These are phyloP conservation scores for Pythium phragmitis DNA, from an alignment of 352 stramenopile species.

Conservation along the genomic window DNA sequence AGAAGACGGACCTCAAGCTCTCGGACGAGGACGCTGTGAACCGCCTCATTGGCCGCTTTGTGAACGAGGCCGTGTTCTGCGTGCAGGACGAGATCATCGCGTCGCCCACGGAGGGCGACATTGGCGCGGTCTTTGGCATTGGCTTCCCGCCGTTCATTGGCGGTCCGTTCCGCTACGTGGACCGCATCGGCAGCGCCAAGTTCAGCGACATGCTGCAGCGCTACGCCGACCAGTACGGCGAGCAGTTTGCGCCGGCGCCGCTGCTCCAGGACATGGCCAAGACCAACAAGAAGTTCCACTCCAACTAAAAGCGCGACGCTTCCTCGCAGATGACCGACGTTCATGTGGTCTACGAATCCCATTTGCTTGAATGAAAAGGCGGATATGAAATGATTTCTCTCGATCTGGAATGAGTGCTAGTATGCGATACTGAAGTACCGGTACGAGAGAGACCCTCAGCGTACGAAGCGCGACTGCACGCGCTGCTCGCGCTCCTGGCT, in stretches of 20 bases:
- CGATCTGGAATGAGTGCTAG: too few species aligned
- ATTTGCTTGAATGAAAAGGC: too few species aligned
- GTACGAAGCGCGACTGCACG: conserved; percentile 48
- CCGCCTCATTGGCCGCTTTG: conserved; percentile 94
- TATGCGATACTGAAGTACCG: background rate
- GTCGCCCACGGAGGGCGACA: conserved; percentile 96
- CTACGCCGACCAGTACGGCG: conserved; percentile 94
- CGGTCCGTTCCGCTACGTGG: conserved; percentile 96
- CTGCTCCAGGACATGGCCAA: conserved; percentile 97
- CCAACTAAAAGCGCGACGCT: conserved; percentile 39
- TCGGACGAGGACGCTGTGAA: conserved; percentile 89
- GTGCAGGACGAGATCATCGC: conserved; percentile 98
- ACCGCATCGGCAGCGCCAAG: conserved; percentile 91
- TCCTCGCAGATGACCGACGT: background rate
- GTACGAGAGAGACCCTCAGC: background rate
- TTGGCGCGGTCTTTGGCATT: conserved; percentile 98
- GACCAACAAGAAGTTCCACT: conserved; percentile 97
- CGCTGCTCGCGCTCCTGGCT: conserved; percentile 65
- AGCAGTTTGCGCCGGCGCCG: conserved; percentile 95
- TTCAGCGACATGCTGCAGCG: conserved; percentile 96
- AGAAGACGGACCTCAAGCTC: conserved; percentile 76
- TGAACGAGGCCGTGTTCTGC: conserved; percentile 97
- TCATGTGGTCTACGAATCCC: background rate
- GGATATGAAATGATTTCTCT: too few species aligned
- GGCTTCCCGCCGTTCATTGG: conserved; percentile 98